Conservation (phyloP, 2,329 filamentous ascomycete genomes). For the Neonectria sp. region DNA sequence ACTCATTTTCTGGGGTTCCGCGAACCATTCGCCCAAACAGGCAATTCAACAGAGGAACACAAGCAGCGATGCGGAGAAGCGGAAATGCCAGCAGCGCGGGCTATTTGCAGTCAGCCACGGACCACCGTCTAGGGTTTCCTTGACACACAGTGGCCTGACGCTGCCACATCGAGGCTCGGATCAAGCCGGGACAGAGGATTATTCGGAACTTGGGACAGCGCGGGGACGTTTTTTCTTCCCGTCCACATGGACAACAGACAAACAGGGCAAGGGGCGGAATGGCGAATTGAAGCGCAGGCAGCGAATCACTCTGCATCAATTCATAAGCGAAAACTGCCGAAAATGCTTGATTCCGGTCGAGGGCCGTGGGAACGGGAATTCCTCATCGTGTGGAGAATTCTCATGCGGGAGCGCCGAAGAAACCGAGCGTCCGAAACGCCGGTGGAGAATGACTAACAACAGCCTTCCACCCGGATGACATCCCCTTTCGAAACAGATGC, state of each 20-base stretch:
- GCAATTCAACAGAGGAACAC: constrained; percentile 2
- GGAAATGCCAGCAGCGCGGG: constrained; percentile 39
- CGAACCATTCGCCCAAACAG: neutral
- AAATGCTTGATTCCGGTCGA: constrained; percentile 29
- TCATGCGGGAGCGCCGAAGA: constrained; percentile 33
- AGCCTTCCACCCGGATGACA: too few relatives aligned
- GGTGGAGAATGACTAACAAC: constrained; percentile 28
- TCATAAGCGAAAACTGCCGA: constrained; percentile 36
- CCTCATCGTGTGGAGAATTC: neutral
- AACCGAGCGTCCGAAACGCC: neutral
- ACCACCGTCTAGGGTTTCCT: constrained; percentile 30
- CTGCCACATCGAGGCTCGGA: constrained; percentile 35
- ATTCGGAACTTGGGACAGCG: constrained; percentile 34
- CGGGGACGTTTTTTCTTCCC: neutral
- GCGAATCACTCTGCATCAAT: constrained; percentile 37
- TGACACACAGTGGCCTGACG: constrained; percentile 49
- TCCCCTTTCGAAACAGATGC: too few relatives aligned
- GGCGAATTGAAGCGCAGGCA: neutral
- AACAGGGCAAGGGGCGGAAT: neutral
- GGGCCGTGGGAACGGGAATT: neutral
- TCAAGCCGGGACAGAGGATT: constrained; percentile 43
- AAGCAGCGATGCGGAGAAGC: constrained; percentile 42
- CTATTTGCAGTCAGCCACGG: constrained; percentile 33
- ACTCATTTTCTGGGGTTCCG: neutral
- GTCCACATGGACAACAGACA: constrained; percentile 10